Base-by-base conservation (phyloP, 2,329 filamentous ascomycete genomes). In the Cylindrodendrum hubeiense region DNA sequence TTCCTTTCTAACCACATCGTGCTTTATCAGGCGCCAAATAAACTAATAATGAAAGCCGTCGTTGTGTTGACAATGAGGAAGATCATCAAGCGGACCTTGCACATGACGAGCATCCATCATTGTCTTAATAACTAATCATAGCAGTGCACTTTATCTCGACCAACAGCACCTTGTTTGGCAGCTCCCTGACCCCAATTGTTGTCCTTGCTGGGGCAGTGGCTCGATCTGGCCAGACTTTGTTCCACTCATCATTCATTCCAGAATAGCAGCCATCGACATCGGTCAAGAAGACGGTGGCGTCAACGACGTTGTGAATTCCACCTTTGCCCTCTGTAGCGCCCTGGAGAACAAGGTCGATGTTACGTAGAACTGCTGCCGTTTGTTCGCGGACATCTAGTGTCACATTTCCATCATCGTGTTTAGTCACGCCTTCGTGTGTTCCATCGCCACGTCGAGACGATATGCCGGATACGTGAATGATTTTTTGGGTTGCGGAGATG, bases 211-310 rank as follows among this genome's bases (percentile, higher is more conserved):
- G 60, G 7, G 60, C 60, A 17, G 26, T 50, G 19, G 60, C 28
- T 34, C 34, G 34, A 24, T 56, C 53, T 2, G 60, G 43, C 53
- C 53, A 62, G 12, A 62, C 54, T 24, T 62, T 62, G 60, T 62
- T 57, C 60, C 60, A 62, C 37, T 62, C 52, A n/a, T 46, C 44
- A 44, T 62, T 62, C 60, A 62, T 62, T 9, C 52, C 60, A 15
- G 52, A 41, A 41, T 62, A 62, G 12, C 28, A 30, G 21, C 30
- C 53, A 30, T 33, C 41, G 52, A 62, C 57, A 46, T 62, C 43
- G 2, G 44, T 57, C 30, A 62, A 41, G 34, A 57, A 62, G 21
- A 62, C 24, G 10, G 53, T 50, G 24, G 60, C 60, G n/a, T 62
- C 54, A 13, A 62, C 46, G 28, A 30, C 28, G 7, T 30, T 30